These are phyloP conservation scores for Adansonia madagascariensis DNA, from an alignment of 441 rosid species.

Conservation along the genomic window DNA sequence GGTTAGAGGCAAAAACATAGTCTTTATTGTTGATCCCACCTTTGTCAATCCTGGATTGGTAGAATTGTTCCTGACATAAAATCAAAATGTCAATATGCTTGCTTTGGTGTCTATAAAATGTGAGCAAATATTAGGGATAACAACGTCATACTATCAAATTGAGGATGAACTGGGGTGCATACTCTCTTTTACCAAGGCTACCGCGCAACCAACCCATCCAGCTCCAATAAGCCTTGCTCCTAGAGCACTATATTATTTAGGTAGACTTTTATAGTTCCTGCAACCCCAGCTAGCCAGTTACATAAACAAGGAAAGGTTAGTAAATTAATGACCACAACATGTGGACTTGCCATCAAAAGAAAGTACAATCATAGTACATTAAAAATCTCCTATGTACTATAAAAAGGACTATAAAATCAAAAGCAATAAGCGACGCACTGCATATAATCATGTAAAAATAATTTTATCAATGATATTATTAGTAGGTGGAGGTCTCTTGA, in stretches of 20 bases:
- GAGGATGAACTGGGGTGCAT: conserved; percentile 82
- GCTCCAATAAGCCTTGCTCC: conserved; percentile 99
- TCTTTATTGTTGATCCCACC: conserved; percentile 70
- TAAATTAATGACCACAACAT: neutral
- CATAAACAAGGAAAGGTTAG: conserved; percentile 3
- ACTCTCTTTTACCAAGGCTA: conserved; percentile 79
- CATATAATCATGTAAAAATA: conserved; percentile 1
- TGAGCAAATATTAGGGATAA: too few species aligned
- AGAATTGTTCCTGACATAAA: conserved; percentile 71
- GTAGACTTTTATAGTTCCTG: conserved; percentile 82
- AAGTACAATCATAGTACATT: neutral
- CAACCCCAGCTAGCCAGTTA: conserved; percentile 81
- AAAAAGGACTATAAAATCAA: too few species aligned
- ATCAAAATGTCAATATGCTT: neutral
- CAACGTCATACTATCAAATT: conserved; percentile 65
- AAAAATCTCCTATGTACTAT: neutral
- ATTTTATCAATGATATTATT: neutral
- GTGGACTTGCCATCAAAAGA: conserved; percentile 13
- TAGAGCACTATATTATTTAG: conserved; percentile 55
- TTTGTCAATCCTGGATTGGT: conserved; percentile 72
- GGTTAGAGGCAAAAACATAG: conserved; percentile 93
- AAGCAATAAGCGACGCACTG: neutral
- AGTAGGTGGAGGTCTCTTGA: neutral
- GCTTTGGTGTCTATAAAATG: neutral
- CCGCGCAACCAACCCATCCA: conserved; percentile 99